These are phyloP conservation scores for Jamesozyma rosinii DNA, from an alignment of 805 yeast genomes.

Conservation along the genomic window DNA sequence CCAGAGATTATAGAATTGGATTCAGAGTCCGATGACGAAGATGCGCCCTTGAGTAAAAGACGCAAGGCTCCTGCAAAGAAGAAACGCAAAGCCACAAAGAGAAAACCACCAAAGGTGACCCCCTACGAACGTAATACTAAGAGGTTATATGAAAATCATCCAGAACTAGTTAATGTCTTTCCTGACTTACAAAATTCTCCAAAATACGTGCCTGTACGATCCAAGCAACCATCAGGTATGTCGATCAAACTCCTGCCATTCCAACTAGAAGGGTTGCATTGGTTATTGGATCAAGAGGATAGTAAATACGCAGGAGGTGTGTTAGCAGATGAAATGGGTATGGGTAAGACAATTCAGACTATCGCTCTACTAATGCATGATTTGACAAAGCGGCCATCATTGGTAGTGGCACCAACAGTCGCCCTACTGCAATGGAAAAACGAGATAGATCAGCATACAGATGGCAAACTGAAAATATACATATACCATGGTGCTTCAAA, in stretches of 20 bases:
- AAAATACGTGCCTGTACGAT: constrained; percentile 41
- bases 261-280: constrained; percentile 85
- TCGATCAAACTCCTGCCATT: constrained; percentile 70
- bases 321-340: constrained; percentile 98
- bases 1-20: constrained; percentile 6
- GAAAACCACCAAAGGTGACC: constrained; percentile 46
- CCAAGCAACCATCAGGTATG: constrained; percentile 74
- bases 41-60: constrained; percentile 17
- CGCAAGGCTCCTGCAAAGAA: constrained; percentile 13
- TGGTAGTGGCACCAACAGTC: constrained; percentile 97
- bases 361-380: constrained; percentile 78
- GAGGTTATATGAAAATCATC: constrained; percentile 65
- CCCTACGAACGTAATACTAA: constrained; percentile 62
- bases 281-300: constrained; percentile 80
- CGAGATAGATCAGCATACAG: constrained; percentile 82
- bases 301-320: constrained; percentile 79
- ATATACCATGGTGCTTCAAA: constrained; percentile 84
- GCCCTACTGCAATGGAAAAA: constrained; percentile 96
- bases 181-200: constrained; percentile 46
- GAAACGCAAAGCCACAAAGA: constrained; percentile 16
- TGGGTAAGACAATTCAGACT: constrained; percentile 98
- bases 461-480: constrained; percentile 54
- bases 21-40: constrained; percentile 8
- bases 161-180: constrained; percentile 66
- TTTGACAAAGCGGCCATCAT: constrained; percentile 54